Base-by-base conservation (phyloP, 495 filamentous ascomycete species). In the Aspergillus kassunensis region DNA sequence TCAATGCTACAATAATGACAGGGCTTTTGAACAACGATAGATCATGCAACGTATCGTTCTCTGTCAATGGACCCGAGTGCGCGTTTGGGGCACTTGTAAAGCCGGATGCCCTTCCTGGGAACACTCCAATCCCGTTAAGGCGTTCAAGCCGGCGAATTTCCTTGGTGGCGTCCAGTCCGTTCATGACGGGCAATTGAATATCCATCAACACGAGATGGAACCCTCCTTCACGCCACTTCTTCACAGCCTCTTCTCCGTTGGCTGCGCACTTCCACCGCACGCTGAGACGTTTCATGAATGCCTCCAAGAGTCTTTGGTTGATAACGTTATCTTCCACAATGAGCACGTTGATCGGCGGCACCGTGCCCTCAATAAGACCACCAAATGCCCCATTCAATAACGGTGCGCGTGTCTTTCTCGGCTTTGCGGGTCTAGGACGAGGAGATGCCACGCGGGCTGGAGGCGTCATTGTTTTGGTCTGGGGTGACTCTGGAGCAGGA, bases 261-360 rank as follows among this genome's bases (percentile, higher is more conserved):
- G 90, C 89, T 29, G 93, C 93, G 39, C 90, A 95, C 65, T 91
- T 86, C 93, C 93, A 97, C n/a, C 93, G 87, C 23, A 98, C 93
- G 60, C 95, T 96, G 29, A 98, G 79, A 39, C 92, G 80, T 65
- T 96, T 96, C 80, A 97, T 93, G 65, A 98, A 96, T 0, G 90
- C 91, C 61, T 97, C 93, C 2, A 98, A 72, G 5, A 98, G 81
- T 43, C 88, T 84, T 43, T 97, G 77, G 59, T 98, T 98, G 77
- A 98, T 97, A 53, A 92, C 86, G 66, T 98, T 98, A 72, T 98
- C 93, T 72, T 98, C 93, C 29, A 98, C 93, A 50, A 98, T 97
- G 15, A 98, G 76, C 8, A 97, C 91, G 58, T 95, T 97, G 68
- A 98, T 98, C 18, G 93, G 93, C 9, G 93, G 93, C 2, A 98